Evolutionary conservation across 495 filamentous ascomycete species (phyloP).

Genomic region (Articulospora tetracladia): DNA sequence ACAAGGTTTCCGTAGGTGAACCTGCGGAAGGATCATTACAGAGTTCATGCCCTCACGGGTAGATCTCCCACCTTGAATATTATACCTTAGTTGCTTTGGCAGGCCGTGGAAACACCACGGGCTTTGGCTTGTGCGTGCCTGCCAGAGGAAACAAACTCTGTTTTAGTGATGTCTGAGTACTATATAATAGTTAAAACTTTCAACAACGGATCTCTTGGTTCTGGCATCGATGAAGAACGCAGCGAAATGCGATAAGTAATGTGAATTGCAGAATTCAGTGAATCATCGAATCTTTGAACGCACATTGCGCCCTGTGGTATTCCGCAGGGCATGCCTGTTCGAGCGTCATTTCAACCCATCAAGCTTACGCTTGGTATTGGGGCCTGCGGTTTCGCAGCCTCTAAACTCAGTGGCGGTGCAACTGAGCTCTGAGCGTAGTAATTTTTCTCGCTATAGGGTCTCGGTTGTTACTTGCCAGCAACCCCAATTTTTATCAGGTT

Average conservation of each 20-base stretch:
- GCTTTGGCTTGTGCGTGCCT: constrained; percentile 6
- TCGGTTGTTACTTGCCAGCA: constrained; percentile 49
- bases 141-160: constrained; percentile 35
- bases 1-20: constrained; percentile 5
- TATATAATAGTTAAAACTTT: constrained; percentile 55
- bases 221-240: constrained; percentile 70
- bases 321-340: constrained; percentile 62
- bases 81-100: not conserved
- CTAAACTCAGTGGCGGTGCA: constrained; percentile 44
- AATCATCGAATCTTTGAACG: constrained; percentile 73
- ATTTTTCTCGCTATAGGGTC: constrained; percentile 27
- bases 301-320: constrained; percentile 63
- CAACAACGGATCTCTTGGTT: constrained; percentile 71
- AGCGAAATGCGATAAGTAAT: constrained; percentile 73
- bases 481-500: constrained; percentile 49
- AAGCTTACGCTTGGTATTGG: constrained; percentile 47
- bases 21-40: constrained; percentile 3
- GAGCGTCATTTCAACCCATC: constrained; percentile 55
- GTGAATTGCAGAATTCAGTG: constrained; percentile 71
- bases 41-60: not conserved
- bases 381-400: constrained; percentile 31
- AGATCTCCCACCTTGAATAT: not conserved
- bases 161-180: constrained; percentile 32
- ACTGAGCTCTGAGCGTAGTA: constrained; percentile 40
- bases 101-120: not conserved